A percentile compares a stretch with the other conserved stretches of the same genome.
These are phyloP conservation scores for Pythium volutum DNA, from an alignment of 352 stramenopile species.

Conservation along the genomic window DNA sequence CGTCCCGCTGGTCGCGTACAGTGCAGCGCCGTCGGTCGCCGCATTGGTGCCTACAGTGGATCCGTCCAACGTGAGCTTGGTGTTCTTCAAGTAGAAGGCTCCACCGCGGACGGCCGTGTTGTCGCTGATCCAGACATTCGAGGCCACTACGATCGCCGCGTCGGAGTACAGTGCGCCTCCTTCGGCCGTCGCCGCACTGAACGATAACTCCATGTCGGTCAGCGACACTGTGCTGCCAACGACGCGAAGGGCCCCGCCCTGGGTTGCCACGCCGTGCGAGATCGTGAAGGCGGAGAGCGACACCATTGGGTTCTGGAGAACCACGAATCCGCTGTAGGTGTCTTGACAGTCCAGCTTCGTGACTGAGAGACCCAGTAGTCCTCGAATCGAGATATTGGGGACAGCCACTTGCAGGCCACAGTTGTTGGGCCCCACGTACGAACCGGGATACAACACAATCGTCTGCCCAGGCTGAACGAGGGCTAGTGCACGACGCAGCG, in stretches of 20 bases:
- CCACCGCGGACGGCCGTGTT: conserved; percentile 9
- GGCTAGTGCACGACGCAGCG: conserved; percentile 40
- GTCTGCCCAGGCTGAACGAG: conserved; percentile 30
- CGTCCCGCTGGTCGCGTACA: conserved; percentile 8
- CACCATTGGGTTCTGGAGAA: conserved; percentile 14
- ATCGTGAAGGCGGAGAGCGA: conserved; percentile 32
- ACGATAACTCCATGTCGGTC: conserved; percentile 13
- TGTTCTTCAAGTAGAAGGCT: conserved; percentile 12
- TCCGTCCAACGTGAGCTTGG: conserved; percentile 1
- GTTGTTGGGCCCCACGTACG: conserved; percentile 33
- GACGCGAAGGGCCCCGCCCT: conserved; percentile 34
- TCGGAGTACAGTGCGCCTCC: conserved; percentile 37
- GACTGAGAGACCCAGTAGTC: conserved; percentile 30
- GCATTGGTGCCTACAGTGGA: neutral
- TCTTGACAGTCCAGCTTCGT: conserved; percentile 42
- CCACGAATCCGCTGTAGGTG: conserved; percentile 26
- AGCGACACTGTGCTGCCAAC: conserved; percentile 10
- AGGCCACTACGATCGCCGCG: conserved; percentile 27
- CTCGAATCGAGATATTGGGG: conserved; percentile 33
- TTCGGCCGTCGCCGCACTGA: conserved; percentile 6
- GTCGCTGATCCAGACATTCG: neutral
- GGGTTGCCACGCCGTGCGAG: conserved; percentile 7
- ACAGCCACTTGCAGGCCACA: conserved; percentile 35
- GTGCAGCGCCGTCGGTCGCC: conserved; percentile 7
- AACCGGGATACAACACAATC: conserved; percentile 53